Percentiles rank a stretch among this genome's conserved stretches.
These are phyloP conservation scores for Solanum hybrid DNA, from an alignment of 305 asterid species.

Conservation along the genomic window DNA sequence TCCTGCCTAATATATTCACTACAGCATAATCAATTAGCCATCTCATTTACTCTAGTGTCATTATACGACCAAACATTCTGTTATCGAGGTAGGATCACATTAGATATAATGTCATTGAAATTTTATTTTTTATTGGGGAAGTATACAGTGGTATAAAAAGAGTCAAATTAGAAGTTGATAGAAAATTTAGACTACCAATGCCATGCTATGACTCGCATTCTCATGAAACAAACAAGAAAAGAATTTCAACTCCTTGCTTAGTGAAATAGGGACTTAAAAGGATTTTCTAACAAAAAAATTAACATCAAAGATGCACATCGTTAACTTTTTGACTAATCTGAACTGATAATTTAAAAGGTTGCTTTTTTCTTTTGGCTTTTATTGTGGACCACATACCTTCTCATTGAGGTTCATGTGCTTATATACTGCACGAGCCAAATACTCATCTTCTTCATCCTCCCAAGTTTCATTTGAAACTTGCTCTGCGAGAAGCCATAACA, in stretches of 20 bases:
- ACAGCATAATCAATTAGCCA: background rate
- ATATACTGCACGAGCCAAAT: slow-evolving; percentile 60
- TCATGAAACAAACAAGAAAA: background rate
- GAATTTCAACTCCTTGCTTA: background rate
- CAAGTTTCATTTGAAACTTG: slow-evolving; percentile 27
- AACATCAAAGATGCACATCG: background rate
- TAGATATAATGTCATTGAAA: background rate
- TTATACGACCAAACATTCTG: background rate
- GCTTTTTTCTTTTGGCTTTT: background rate
- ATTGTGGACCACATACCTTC: slow-evolving; percentile 40
- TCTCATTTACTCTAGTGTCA: background rate
- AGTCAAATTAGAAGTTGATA: background rate
- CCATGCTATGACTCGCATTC: background rate
- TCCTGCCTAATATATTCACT: background rate
- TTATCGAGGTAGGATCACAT: background rate
- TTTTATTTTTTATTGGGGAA: background rate
- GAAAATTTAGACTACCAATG: background rate
- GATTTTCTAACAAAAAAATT: background rate
- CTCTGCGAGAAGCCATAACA: slow-evolving; percentile 33
- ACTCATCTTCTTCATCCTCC: slow-evolving; percentile 94
- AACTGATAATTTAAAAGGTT: background rate
- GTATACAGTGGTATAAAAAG: background rate
- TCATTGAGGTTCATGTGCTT: slow-evolving; percentile 79
- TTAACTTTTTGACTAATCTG: background rate
- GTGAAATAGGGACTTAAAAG: background rate